Evolutionary conservation across 2,329 filamentous ascomycete species (phyloP).

Genomic region (Laburnicola sp.): DNA sequence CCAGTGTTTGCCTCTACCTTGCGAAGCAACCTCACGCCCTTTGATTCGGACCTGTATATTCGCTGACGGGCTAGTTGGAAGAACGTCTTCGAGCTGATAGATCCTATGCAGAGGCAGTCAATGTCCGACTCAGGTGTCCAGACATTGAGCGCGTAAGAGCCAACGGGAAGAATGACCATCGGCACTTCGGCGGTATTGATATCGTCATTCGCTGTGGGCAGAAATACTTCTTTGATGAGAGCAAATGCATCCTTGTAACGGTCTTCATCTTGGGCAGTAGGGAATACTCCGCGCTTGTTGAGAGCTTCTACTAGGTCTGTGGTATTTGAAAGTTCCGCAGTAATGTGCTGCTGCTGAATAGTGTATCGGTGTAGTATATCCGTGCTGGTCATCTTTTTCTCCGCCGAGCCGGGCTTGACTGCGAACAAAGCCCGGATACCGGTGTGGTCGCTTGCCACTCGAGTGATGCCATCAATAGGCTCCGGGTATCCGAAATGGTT

Average conservation of each 20-base stretch:
- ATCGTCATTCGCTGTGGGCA: conserved; percentile 30
- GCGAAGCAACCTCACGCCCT: conserved; percentile 57
- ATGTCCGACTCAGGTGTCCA: conserved; percentile 66
- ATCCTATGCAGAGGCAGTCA: conserved; percentile 67
- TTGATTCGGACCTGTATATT: conserved; percentile 52
- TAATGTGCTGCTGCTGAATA: conserved; percentile 18
- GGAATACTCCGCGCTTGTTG: conserved; percentile 45
- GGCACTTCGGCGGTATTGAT: conserved; percentile 30
- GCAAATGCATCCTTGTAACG: conserved; percentile 51
- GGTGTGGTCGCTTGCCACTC: conserved; percentile 56
- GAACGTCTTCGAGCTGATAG: conserved; percentile 63
- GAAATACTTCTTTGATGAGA: conserved; percentile 51
- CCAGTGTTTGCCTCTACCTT: conserved; percentile 62
- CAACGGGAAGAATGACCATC: conserved; percentile 63
- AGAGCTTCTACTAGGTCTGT: conserved; percentile 20
- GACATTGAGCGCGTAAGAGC: conserved; percentile 65
- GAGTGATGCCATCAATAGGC: conserved; percentile 17
- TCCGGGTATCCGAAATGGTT: conserved; percentile 60
- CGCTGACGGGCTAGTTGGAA: conserved; percentile 62
- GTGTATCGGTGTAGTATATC: conserved; percentile 11
- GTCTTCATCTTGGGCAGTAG: conserved; percentile 50
- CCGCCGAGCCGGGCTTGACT: conserved; percentile 28
- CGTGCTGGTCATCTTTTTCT: background rate
- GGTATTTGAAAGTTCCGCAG: conserved; percentile 12
- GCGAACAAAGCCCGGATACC: conserved; percentile 49